These are phyloP conservation scores for Pezicula carpinea DNA, from an alignment of 2,329 filamentous ascomycete species.

Conservation along the genomic window DNA sequence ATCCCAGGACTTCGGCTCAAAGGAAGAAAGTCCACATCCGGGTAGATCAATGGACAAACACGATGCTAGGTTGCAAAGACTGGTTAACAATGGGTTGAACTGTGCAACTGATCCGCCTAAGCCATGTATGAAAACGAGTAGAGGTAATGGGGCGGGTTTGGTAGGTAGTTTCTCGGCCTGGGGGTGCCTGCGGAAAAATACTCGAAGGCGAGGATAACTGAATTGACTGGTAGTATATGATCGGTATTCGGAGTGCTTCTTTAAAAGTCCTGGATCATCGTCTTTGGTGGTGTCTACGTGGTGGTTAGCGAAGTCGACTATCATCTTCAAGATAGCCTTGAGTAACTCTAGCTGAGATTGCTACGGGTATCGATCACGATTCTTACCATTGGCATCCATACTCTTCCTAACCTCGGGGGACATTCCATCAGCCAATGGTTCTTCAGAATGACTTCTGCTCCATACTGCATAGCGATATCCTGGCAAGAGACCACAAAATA, in stretches of 20 bases:
- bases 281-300: constrained; percentile 21
- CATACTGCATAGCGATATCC: constrained; percentile 8
- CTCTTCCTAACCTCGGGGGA: constrained; percentile 2
- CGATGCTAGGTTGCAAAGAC: constrained; percentile 75
- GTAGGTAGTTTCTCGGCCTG: constrained; percentile 77
- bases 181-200: constrained; percentile 78
- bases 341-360: constrained; percentile 2
- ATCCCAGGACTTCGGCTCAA: constrained; percentile 64
- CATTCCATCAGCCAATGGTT: neutral
- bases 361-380: too few species aligned
- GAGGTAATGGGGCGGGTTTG: constrained; percentile 67
- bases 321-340: constrained; percentile 3
- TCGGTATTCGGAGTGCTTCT: constrained; percentile 66
- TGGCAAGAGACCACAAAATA: constrained; percentile 15
- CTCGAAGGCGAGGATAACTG: constrained; percentile 71
- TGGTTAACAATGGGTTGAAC: constrained; percentile 76
- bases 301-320: too few species aligned
- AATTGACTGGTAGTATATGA: constrained; percentile 66
- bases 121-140: constrained; percentile 89
- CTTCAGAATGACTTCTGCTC: neutral
- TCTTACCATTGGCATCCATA: constrained; percentile 18
- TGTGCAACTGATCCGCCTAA: constrained; percentile 89
- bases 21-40: constrained; percentile 79
- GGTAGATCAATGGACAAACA: constrained; percentile 88
- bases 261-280: constrained; percentile 71